Percentiles rank a stretch among this genome's conserved stretches.
These are phyloP conservation scores for Paspalum vaginatum DNA, from an alignment of 176 grass and related monocot genomes.

Conservation along the genomic window DNA sequence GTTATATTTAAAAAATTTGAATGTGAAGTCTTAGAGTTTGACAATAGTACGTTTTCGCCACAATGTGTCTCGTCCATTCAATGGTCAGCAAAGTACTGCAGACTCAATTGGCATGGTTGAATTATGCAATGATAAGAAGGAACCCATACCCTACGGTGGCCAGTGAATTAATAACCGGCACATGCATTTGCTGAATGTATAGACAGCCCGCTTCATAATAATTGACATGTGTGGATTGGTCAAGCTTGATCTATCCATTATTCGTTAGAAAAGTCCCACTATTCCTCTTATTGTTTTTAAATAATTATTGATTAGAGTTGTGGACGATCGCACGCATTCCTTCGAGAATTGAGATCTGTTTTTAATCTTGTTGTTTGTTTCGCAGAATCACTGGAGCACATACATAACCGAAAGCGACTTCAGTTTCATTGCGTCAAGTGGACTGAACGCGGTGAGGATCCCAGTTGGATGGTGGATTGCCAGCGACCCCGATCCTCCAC, in stretches of 20 bases:
- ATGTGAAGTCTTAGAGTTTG: background rate
- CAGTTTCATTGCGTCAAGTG: conserved; percentile 35
- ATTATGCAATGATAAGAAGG: background rate
- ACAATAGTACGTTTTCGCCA: background rate
- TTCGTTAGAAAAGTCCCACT: too few species aligned
- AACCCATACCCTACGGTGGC: too few species aligned
- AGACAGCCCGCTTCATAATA: background rate
- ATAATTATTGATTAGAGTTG: background rate
- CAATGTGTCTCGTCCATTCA: background rate
- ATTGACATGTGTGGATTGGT: background rate
- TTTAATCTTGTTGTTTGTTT: background rate
- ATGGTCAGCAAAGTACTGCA: conserved; percentile 9
- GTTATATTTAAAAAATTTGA: background rate
- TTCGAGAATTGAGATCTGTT: too few species aligned
- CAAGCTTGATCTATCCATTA: background rate
- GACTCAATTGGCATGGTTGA: background rate
- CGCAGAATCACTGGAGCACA: conserved; percentile 54
- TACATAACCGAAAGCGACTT: conserved; percentile 54
- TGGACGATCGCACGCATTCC: background rate
- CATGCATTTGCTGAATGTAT: background rate
- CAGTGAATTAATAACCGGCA: too few species aligned
- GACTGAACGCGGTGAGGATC: conserved; percentile 56
- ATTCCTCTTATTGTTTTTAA: background rate
- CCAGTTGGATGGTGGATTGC: conserved; percentile 75
- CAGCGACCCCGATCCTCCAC: conserved; percentile 51